Conservation (phyloP, 2,329 filamentous ascomycete species). For the Colletotrichum endophyticum region DNA sequence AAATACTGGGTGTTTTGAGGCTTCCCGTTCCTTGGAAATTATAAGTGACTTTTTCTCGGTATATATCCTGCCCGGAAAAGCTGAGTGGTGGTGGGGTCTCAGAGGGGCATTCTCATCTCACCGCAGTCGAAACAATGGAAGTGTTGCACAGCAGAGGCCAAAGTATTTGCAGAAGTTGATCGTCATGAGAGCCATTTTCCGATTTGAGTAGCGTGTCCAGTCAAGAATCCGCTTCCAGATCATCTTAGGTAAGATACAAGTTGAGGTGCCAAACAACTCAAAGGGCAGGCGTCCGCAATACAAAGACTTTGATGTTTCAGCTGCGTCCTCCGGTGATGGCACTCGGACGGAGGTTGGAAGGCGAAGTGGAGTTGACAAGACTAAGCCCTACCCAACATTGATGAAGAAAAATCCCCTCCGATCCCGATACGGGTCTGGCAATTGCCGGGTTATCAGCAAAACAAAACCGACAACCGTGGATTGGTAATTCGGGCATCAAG, state of each 20-base stretch:
- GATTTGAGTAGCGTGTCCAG: not conserved
- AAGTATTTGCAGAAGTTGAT: not conserved
- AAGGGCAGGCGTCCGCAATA: not conserved
- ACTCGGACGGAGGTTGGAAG: not conserved
- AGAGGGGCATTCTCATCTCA: not conserved
- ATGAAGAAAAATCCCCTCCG: not conserved
- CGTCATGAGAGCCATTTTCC: not conserved
- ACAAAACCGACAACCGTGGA: not conserved
- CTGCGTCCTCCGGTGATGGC: not conserved
- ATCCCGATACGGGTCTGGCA: not conserved
- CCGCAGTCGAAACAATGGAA: not conserved
- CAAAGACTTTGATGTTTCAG: not conserved
- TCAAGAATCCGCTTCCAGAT: not conserved
- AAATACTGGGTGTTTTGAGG: not conserved
- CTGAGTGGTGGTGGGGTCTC: not conserved
- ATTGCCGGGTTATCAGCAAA: not conserved
- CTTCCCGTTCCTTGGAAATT: not conserved
- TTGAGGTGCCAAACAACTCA: not conserved
- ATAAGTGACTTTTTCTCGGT: not conserved
- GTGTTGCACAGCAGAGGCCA: not conserved
- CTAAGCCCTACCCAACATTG: not conserved
- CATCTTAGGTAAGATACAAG: not conserved
- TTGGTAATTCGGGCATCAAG: slow-evolving; percentile 19
- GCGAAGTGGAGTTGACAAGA: not conserved
- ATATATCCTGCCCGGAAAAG: not conserved